Evolutionary conservation across 495 filamentous ascomycete genomes (phyloP).

Genomic region (Hypoxylon fragiforme): DNA sequence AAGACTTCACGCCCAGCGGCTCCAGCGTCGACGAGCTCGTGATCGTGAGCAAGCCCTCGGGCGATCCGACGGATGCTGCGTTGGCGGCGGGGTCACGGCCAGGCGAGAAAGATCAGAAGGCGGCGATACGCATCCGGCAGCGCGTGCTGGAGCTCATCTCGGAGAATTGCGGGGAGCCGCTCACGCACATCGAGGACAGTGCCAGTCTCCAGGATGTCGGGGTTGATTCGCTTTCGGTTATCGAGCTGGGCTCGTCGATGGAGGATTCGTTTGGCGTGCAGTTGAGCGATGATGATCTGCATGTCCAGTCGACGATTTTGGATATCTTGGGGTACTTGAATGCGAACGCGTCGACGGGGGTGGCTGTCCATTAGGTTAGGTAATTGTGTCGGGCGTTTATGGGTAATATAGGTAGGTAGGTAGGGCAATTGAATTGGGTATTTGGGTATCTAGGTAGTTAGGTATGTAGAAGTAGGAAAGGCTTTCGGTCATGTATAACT

Average conservation of each 20-base stretch:
- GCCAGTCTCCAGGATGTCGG: constrained; percentile 2
- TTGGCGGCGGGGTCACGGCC: background rate
- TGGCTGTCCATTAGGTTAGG: background rate
- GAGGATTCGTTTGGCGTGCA: constrained; percentile 6
- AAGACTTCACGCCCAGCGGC: background rate
- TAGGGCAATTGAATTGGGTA: too few species aligned
- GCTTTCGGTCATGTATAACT: too few species aligned
- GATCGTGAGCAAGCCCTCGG: constrained; percentile 2
- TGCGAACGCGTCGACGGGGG: background rate
- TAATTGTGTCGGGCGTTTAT: too few species aligned
- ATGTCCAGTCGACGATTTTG: constrained; percentile 3
- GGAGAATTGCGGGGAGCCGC: constrained; percentile 3
- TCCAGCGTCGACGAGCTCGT: background rate
- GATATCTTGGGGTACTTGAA: constrained; percentile 1
- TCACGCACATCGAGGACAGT: constrained; percentile 1
- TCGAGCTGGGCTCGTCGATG: constrained; percentile 4
- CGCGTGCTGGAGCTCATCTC: constrained; percentile 3
- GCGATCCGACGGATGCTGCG: background rate
- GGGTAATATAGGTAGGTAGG: too few species aligned
- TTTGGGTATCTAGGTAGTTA: background rate
- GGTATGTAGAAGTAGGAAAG: background rate
- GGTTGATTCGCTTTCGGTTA: constrained; percentile 3
- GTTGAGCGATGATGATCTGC: constrained; percentile 4
- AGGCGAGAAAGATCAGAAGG: background rate
- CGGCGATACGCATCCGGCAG: background rate